Evolutionary conservation across 2,329 filamentous ascomycete species (phyloP), one percentile per base, ranked within the genome.

Genomic region (Cytospora piceae): DNA sequence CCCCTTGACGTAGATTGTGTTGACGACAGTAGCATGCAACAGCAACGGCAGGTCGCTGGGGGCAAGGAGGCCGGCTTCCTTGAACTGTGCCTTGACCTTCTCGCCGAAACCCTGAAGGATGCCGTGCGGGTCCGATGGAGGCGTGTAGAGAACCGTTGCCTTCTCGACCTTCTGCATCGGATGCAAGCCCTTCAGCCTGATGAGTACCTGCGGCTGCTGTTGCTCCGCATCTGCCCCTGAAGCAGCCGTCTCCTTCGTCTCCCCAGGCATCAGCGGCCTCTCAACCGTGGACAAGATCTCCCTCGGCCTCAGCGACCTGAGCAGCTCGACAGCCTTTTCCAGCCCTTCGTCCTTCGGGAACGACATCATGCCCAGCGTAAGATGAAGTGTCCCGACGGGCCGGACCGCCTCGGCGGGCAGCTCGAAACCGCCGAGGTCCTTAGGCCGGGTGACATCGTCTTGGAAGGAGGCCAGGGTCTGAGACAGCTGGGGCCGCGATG

Each of bases 351-450:
- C 76, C 2, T 79, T 81, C 3, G 81, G 77, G 12, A 97, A 83
- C 69, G 85, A 90, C 90, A 97, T 94, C 1, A 96, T 91, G 0
- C 93, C 94, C 0, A 97, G 82, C 0, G 94, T 97, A 3, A 96
- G 80, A 77, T 98, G 94, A 57, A 97, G 77, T 1, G 93, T 93
- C 0, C 92, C 91, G 0, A 92, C 77, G 0, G 93, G 93, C 32
- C 93, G 82, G 59, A 97, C 79, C 1, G 93, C 92, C 63, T 84
- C 84, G 37, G 80, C 74, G 0, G 91, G 90, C 12, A 94, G 78
- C 7, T 80, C 80, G 67, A 79, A 77, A 69, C 79, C 76, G 65
- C 77, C 72, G 60, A 77, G 71, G 64, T 75, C 77, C 34, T 42
- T 53, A 24, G 67, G 61, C 27, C 58, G 58, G 1, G 80, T 81